A percentile compares a stretch with the other conserved stretches of the same genome.
Conservation (phyloP, 306 rosid species). For the Mucuna pruriens region DNA sequence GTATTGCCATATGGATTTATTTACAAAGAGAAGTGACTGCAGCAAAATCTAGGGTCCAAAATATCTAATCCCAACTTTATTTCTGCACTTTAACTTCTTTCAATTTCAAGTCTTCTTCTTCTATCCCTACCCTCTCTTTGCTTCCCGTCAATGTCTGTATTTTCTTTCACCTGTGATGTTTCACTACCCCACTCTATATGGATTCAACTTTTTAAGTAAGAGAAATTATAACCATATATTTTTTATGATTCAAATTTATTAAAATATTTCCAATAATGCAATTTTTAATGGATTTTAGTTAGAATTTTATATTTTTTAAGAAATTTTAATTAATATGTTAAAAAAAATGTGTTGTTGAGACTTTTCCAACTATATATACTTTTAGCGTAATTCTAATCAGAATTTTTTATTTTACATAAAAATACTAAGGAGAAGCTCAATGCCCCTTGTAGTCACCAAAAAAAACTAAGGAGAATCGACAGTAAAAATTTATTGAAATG, state of each 20-base stretch:
- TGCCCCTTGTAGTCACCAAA: no score
- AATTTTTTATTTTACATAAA: no score
- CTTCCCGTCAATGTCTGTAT: background rate
- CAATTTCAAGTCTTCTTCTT: conserved; percentile 4
- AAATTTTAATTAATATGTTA: no score
- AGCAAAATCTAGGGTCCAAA: conserved; percentile 21
- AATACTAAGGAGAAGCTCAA: no score
- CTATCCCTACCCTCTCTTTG: background rate
- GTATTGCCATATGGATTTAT: background rate
- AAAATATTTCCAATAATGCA: no score
- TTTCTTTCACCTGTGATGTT: background rate
- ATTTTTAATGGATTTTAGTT: background rate
- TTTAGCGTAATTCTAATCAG: no score
- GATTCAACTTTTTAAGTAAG: background rate
- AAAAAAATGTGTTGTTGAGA: background rate
- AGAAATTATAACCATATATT: background rate
- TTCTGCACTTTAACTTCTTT: no score
- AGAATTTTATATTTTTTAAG: no score
- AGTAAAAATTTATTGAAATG: no score
- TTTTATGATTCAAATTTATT: no score
- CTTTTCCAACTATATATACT: background rate
- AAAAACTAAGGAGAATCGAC: no score
- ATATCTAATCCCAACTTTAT: background rate
- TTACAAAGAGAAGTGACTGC: background rate
- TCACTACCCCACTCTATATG: background rate